Conservation (phyloP, 2,329 filamentous ascomycete genomes). For the Colletotrichum neosansevieriae region DNA sequence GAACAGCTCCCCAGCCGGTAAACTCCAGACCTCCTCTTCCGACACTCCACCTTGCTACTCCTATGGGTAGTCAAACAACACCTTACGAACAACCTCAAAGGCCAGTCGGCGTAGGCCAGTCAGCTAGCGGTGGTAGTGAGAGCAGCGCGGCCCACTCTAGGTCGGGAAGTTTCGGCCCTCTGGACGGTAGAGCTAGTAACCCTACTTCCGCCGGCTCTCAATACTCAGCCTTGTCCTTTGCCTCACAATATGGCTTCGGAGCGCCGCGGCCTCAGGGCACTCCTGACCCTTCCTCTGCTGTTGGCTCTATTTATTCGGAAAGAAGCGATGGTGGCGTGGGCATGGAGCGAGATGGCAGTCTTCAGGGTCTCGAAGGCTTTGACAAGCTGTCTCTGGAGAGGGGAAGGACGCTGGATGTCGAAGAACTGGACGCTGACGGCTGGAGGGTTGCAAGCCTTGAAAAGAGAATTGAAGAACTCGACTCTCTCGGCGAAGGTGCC, state of each 20-base stretch:
- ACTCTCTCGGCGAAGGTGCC: conserved; percentile 92
- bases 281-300: conserved; percentile 88
- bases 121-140: conserved; percentile 83
- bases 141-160: conserved; percentile 83
- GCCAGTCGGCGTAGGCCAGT: conserved; percentile 67
- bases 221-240: conserved; percentile 86
- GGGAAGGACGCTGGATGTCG: conserved; percentile 87
- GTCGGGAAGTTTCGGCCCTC: conserved; percentile 83
- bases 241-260: conserved; percentile 77
- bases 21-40: conserved; percentile 74
- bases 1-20: conserved; percentile 56
- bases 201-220: conserved; percentile 90
- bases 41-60: conserved; percentile 87
- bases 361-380: conserved; percentile 81
- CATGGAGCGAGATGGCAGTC: conserved; percentile 87
- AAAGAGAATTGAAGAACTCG: conserved; percentile 87
- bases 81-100: conserved; percentile 75
- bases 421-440: conserved; percentile 93
- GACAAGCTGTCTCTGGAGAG: conserved; percentile 86
- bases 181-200: conserved; percentile 82
- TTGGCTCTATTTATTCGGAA: conserved; percentile 86
- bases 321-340: conserved; percentile 78
- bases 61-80: conserved; percentile 82
- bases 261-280: conserved; percentile 75
- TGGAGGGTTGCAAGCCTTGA: conserved; percentile 95